Evolutionary conservation across 1,139 yeast genomes (phyloP).

Genomic region (Pichia sp.): DNA sequence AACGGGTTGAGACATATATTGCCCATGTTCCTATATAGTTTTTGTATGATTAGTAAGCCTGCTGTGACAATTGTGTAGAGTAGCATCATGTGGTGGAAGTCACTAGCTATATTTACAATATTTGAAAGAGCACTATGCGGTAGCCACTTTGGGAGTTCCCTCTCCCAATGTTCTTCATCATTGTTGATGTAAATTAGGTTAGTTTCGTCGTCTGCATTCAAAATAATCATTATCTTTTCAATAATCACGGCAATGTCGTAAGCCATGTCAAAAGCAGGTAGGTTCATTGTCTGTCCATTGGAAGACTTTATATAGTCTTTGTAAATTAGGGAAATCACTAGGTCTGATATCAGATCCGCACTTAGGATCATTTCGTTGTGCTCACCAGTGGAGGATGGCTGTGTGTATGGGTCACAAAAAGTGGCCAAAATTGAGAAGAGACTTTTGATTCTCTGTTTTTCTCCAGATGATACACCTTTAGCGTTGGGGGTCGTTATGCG

Average conservation of each 20-base stretch:
- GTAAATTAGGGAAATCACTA: constrained; percentile 43
- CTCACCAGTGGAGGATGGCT: constrained; percentile 58
- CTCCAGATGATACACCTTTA: neutral
- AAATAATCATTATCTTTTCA: constrained; percentile 36
- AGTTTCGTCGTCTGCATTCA: constrained; percentile 49
- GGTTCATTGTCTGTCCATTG: neutral
- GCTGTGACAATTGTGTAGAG: constrained; percentile 52
- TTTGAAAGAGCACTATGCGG: constrained; percentile 40
- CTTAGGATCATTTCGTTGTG: constrained; percentile 42
- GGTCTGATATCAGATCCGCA: constrained; percentile 49
- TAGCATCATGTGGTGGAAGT: constrained; percentile 38
- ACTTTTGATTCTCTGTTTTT: constrained; percentile 16
- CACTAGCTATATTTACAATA: constrained; percentile 26
- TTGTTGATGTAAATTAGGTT: constrained; percentile 42
- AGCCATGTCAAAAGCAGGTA: constrained; percentile 38
- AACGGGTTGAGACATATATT: constrained; percentile 57
- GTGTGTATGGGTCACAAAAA: constrained; percentile 63
- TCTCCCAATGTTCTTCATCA: constrained; percentile 42
- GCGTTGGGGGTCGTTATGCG: constrained; percentile 18
- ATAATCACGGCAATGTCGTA: constrained; percentile 43
- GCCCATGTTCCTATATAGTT: constrained; percentile 40
- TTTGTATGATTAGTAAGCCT: constrained; percentile 47
- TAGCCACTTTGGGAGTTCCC: constrained; percentile 47
- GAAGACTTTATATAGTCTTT: constrained; percentile 19
- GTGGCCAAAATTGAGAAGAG: constrained; percentile 36